Conservation (phyloP, 2,329 filamentous ascomycete genomes). For the Colletotrichum tropicicola region DNA sequence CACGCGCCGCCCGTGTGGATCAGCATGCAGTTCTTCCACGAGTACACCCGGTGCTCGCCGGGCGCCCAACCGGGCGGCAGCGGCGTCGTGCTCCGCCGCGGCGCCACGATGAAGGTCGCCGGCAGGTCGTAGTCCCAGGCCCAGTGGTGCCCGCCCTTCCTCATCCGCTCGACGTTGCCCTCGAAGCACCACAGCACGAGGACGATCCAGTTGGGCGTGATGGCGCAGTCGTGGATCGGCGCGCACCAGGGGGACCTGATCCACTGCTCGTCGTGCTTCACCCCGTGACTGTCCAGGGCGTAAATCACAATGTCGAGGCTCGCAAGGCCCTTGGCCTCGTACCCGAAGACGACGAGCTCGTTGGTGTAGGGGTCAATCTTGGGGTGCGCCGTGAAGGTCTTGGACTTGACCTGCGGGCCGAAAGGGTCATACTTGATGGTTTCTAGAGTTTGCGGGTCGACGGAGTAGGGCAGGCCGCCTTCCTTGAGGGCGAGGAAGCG, state of each 20-base stretch:
- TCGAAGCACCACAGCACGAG: constrained; percentile 45
- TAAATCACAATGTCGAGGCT: constrained; percentile 46
- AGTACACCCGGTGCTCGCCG: constrained; percentile 34
- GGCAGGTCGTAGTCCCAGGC: constrained; percentile 38
- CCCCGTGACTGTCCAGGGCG: constrained; percentile 40
- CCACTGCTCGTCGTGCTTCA: constrained; percentile 56
- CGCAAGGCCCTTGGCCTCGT: constrained; percentile 49
- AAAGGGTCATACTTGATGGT: constrained; percentile 48
- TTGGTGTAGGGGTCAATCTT: constrained; percentile 50
- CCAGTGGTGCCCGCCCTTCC: constrained; percentile 47
- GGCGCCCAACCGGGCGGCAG: constrained; percentile 34
- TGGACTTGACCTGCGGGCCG: constrained; percentile 42
- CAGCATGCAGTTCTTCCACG: constrained; percentile 26
- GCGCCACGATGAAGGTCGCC: constrained; percentile 12
- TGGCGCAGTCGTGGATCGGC: constrained; percentile 49
- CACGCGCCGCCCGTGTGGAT: constrained; percentile 28
- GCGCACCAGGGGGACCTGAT: constrained; percentile 58
- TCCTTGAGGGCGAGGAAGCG: constrained; percentile 59
- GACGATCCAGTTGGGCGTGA: constrained; percentile 47
- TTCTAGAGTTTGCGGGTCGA: constrained; percentile 50
- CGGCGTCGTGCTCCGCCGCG: constrained; percentile 1
- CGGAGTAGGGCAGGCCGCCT: constrained; percentile 49
- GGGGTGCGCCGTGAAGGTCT: constrained; percentile 52
- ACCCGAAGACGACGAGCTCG: constrained; percentile 50
- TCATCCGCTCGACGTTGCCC: constrained; percentile 46